Evolutionary conservation across 2,329 filamentous ascomycete genomes (phyloP).

Genomic region (Berkeleyomyces rouxiae): DNA sequence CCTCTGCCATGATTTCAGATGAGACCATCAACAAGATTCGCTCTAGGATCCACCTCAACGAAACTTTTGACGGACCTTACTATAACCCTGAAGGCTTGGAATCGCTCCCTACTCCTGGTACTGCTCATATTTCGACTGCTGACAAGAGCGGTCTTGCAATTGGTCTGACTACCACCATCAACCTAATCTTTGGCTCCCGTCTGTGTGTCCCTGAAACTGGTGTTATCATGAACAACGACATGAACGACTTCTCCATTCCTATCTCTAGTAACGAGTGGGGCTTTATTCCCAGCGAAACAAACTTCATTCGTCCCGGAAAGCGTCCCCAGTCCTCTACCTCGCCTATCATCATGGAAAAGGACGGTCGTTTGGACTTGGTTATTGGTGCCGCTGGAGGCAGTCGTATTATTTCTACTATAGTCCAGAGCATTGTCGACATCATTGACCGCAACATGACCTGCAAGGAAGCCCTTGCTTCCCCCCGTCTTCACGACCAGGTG

Average conservation of each 20-base stretch:
- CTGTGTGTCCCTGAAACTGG: constrained; percentile 70
- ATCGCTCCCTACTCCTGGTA: constrained; percentile 45
- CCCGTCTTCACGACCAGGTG: constrained; percentile 70
- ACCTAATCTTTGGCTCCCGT: constrained; percentile 60
- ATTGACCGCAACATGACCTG: constrained; percentile 50
- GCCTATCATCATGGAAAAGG: constrained; percentile 58
- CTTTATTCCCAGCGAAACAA: constrained; percentile 60
- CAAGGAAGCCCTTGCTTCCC: constrained; percentile 45
- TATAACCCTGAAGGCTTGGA: constrained; percentile 32
- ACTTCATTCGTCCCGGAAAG: constrained; percentile 63
- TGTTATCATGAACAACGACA: constrained; percentile 56
- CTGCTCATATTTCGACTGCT: constrained; percentile 48
- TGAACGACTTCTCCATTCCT: constrained; percentile 77
- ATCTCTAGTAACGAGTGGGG: constrained; percentile 64
- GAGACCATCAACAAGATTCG: constrained; percentile 36
- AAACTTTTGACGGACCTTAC: constrained; percentile 24
- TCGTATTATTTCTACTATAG: constrained; percentile 65
- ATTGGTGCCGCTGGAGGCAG: constrained; percentile 70
- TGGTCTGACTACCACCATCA: constrained; percentile 66
- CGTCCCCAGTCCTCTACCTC: constrained; percentile 63
- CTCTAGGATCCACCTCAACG: constrained; percentile 27
- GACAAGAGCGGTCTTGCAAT: constrained; percentile 57
- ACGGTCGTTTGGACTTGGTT: constrained; percentile 52
- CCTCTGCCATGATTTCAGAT: constrained; percentile 48
- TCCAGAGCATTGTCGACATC: constrained; percentile 62